Conservation (phyloP, 371 early-diverging fungal genomes). For the Polyrhizophydium stewartii region DNA sequence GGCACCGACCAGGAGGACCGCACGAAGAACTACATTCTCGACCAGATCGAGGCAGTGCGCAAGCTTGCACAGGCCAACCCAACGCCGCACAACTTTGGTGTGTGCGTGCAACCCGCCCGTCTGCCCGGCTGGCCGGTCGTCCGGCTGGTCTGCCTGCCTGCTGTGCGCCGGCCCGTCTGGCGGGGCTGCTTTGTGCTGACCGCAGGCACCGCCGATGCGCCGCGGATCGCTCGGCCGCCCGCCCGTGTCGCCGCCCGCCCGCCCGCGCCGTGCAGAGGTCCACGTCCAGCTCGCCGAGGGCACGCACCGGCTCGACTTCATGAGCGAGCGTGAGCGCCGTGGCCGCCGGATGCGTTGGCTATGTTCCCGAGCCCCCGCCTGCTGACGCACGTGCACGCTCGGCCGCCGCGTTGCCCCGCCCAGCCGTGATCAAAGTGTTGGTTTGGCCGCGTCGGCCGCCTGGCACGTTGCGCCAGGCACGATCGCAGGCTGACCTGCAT, state of each 20-base stretch:
- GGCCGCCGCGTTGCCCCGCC: too few relatives aligned
- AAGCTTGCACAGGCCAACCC: background rate
- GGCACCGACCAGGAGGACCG: constrained; percentile 23
- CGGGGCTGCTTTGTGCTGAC: too few relatives aligned
- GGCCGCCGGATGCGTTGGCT: background rate
- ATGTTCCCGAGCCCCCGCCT: background rate
- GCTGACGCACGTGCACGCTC: too few relatives aligned
- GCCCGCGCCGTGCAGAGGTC: constrained; percentile 10
- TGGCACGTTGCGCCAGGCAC: background rate
- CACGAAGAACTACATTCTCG: constrained; percentile 15
- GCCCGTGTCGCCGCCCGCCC: too few relatives aligned
- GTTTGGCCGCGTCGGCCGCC: background rate
- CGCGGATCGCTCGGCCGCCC: too few relatives aligned
- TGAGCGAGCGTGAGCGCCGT: constrained; percentile 55
- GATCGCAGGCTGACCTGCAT: background rate
- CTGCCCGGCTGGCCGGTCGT: too few relatives aligned
- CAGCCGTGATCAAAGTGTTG: background rate
- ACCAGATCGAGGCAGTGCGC: constrained; percentile 11
- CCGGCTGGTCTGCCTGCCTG: too few relatives aligned
- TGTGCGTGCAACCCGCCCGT: too few relatives aligned
- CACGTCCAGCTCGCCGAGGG: constrained; percentile 43
- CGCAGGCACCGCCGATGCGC: too few relatives aligned
- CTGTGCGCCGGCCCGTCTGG: too few relatives aligned
- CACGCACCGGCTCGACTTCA: constrained; percentile 67
- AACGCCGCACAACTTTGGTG: background rate